These are phyloP conservation scores for Eucalyptus melliodora DNA, from an alignment of 345 rosid genomes.

Conservation along the genomic window DNA sequence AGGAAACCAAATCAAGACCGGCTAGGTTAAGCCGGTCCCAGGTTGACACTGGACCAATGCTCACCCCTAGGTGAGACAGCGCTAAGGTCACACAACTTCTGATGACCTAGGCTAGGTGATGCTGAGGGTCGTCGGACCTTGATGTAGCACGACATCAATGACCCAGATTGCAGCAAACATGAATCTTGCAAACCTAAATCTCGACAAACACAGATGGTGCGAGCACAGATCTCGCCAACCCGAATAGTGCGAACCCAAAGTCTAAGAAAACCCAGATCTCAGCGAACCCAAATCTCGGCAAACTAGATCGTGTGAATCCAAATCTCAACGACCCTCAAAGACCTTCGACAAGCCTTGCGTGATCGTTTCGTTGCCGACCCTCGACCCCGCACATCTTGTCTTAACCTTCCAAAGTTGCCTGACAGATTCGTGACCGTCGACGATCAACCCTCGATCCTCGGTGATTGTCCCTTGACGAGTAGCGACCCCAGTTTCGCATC, in stretches of 20 bases:
- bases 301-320: neutral
- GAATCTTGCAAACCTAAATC: neutral
- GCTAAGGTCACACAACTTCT: neutral
- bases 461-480: too few species aligned
- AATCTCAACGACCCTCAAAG: neutral
- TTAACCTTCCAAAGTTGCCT: too few species aligned
- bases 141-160: neutral
- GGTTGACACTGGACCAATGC: too few species aligned
- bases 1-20: rapidly evolving
- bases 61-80: too few species aligned
- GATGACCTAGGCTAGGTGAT: neutral
- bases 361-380: too few species aligned
- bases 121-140: neutral
- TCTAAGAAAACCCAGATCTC: too few species aligned
- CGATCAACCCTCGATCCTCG: too few species aligned
- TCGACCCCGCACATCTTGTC: too few species aligned
- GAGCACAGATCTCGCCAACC: neutral
- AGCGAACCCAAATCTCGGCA: neutral
- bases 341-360: neutral
- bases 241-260: too few species aligned
- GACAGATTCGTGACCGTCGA: too few species aligned
- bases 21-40: rapidly evolving
- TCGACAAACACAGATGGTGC: neutral
- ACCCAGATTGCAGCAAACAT: neutral
- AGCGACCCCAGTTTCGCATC: too few species aligned